Conservation (phyloP, 306 rosid species). For the Gastrolobium bilobum region DNA sequence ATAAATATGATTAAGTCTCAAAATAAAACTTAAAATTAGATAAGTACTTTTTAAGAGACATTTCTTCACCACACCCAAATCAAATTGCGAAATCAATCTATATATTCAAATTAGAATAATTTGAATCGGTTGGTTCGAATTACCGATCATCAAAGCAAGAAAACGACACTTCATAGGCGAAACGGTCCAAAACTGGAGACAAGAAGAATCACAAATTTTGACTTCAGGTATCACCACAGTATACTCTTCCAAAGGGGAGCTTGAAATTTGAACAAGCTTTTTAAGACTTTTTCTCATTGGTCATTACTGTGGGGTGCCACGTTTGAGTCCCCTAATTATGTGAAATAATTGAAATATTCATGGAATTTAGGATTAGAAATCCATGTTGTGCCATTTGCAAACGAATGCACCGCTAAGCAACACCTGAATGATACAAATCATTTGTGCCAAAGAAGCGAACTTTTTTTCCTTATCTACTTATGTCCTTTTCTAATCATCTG, state of each 20-base stretch:
- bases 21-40: neutral
- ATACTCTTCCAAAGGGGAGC: neutral
- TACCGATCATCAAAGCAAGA: conserved; percentile 26
- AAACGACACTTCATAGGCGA: conserved; percentile 13
- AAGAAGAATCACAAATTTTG: conserved; percentile 48
- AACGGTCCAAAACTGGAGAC: conserved; percentile 42
- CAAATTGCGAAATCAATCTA: too few relatives aligned
- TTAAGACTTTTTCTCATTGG: neutral
- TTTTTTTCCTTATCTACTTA: conserved; percentile 26
- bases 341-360: conserved; percentile 14
- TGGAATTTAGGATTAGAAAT: conserved; percentile 17
- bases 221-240: conserved; percentile 35
- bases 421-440: conserved; percentile 54
- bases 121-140: neutral
- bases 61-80: too few relatives aligned
- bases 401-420: conserved; percentile 49
- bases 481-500: conserved; percentile 46
- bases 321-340: conserved; percentile 41
- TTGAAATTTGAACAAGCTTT: conserved; percentile 17
- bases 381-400: conserved; percentile 55
- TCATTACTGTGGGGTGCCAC: conserved; percentile 43
- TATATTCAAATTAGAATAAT: too few relatives aligned
- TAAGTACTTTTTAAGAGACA: too few relatives aligned
- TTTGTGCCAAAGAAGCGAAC: conserved; percentile 50
- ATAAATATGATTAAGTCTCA: neutral